Evolutionary conservation across 345 rosid genomes (phyloP).

Genomic region (sweet orange (Citrus sinensis)): DNA sequence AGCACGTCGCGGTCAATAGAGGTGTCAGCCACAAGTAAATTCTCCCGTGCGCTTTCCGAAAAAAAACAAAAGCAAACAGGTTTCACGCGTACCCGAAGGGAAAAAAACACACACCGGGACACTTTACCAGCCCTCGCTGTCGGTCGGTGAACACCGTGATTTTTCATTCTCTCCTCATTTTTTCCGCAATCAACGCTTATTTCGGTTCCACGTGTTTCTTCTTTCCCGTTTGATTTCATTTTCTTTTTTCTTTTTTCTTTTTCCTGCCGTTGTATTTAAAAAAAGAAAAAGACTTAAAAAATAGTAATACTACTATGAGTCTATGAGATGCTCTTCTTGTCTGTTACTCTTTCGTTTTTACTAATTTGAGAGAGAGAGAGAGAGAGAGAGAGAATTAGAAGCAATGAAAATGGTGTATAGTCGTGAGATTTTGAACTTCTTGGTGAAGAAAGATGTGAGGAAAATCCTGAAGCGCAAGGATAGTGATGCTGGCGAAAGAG

Average conservation of each 20-base stretch:
- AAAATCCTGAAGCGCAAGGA: constrained; percentile 46
- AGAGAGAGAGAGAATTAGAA: too few relatives aligned
- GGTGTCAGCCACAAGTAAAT: neutral
- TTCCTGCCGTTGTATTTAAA: neutral
- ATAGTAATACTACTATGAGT: neutral
- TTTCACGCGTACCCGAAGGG: neutral
- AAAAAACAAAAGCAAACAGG: neutral
- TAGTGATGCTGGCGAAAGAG: constrained; percentile 45
- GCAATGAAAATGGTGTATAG: constrained; percentile 26
- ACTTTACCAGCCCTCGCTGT: neutral
- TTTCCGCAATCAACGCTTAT: neutral
- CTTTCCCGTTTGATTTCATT: neutral
- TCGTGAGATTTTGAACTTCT: constrained; percentile 42
- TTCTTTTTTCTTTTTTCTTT: neutral
- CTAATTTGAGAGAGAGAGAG: neutral
- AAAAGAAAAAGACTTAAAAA: neutral
- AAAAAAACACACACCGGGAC: too few relatives aligned
- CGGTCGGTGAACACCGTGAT: constrained; percentile 12
- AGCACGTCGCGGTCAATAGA: neutral
- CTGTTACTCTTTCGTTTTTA: neutral
- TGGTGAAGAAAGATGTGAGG: constrained; percentile 41
- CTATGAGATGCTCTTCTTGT: too few relatives aligned
- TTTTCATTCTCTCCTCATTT: constrained; percentile 4
- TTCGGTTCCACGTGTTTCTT: neutral
- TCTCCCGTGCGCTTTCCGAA: neutral